These are phyloP conservation scores for Elsinoe batatas DNA, from an alignment of 2,329 filamentous ascomycete genomes.

Conservation along the genomic window DNA sequence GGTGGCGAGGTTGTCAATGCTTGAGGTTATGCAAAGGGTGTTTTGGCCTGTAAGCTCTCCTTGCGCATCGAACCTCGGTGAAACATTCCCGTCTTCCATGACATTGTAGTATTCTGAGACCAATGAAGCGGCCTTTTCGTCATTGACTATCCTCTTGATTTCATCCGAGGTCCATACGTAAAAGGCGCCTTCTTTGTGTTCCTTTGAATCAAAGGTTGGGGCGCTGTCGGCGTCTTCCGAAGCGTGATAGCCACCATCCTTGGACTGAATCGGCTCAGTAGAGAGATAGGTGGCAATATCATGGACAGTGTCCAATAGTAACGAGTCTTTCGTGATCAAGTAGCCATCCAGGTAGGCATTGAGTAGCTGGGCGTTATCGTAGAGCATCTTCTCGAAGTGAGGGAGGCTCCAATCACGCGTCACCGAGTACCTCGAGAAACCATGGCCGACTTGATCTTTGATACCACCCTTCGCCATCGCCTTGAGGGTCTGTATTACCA, in stretches of 20 bases:
- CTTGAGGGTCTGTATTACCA: constrained; percentile 71
- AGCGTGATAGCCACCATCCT: constrained; percentile 68
- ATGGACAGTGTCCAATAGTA: constrained; percentile 67
- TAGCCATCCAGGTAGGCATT: constrained; percentile 81
- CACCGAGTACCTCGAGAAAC: constrained; percentile 77
- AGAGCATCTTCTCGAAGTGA: constrained; percentile 95
- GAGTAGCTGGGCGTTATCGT: constrained; percentile 81
- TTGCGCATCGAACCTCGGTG: constrained; percentile 70
- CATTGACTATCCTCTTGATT: constrained; percentile 61
- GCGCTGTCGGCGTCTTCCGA: constrained; percentile 86
- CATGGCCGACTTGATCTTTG: constrained; percentile 66
- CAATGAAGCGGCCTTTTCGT: constrained; percentile 58
- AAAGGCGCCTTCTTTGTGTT: constrained; percentile 84
- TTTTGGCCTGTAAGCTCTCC: constrained; percentile 95
- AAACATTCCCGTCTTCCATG: constrained; percentile 73
- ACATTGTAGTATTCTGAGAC: constrained; percentile 80
- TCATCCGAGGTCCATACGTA: constrained; percentile 91
- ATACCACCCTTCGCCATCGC: constrained; percentile 65
- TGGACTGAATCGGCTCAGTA: constrained; percentile 54
- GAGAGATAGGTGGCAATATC: constrained; percentile 84
- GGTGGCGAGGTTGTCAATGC: constrained; percentile 57
- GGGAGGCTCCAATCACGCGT: constrained; percentile 88
- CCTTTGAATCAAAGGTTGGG: constrained; percentile 60
- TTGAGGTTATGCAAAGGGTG: constrained; percentile 63
- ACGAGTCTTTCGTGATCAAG: constrained; percentile 54